Evolutionary conservation across 257 asterid species (phyloP).

Genomic region (Catharanthus roseus): DNA sequence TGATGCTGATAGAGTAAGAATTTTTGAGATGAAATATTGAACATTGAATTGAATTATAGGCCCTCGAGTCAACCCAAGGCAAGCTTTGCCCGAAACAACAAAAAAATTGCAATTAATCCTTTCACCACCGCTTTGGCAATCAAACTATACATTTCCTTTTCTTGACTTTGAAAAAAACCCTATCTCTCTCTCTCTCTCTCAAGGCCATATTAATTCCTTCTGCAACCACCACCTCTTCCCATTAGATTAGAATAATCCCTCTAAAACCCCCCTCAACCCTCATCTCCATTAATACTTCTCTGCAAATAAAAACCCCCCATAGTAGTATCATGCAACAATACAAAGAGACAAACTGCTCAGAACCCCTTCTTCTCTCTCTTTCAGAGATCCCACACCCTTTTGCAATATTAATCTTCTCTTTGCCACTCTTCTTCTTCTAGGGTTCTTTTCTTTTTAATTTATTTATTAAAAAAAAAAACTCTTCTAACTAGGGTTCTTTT

Average conservation of each 20-base stretch:
- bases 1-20: neutral
- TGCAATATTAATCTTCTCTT: too few species aligned
- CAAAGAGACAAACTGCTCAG: slow-evolving; percentile 49
- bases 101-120: slow-evolving; percentile 22
- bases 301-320: slow-evolving; percentile 17
- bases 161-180: slow-evolving; percentile 45
- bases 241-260: slow-evolving; percentile 39
- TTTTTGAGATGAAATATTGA: neutral
- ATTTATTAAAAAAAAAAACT: too few species aligned
- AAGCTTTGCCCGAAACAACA: slow-evolving; percentile 17
- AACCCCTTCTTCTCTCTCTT: slow-evolving; percentile 17
- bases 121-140: slow-evolving; percentile 36
- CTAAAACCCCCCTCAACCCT: slow-evolving; percentile 23
- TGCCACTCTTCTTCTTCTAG: too few species aligned
- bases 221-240: slow-evolving; percentile 42
- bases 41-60: slow-evolving; percentile 15
- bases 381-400: slow-evolving; percentile 17
- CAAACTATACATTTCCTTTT: slow-evolving; percentile 28
- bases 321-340: slow-evolving; percentile 18
- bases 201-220: slow-evolving; percentile 39
- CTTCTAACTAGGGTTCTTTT: too few species aligned
- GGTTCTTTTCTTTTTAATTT: too few species aligned
- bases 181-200: slow-evolving; percentile 10
- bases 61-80: slow-evolving; percentile 46
- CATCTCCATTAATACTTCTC: slow-evolving; percentile 43